Evolutionary conservation across 2,329 filamentous ascomycete species (phyloP), one percentile per base, ranked within the genome.

Genomic region (Penicillium griseofulvum): DNA sequence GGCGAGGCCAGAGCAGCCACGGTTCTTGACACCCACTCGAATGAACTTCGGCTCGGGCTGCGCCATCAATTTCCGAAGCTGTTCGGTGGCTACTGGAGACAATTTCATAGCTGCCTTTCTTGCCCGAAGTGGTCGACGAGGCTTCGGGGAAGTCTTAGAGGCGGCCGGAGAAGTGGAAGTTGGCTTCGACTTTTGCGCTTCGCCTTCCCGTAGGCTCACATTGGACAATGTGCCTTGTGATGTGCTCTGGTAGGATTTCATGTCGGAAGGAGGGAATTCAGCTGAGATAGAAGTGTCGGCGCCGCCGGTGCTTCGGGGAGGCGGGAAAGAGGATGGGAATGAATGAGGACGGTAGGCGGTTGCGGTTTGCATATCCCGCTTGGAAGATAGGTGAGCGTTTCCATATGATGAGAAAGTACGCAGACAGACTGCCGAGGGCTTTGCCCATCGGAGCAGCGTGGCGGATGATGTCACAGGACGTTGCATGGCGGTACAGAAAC

Each of bases 91-190:
- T 1, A 86, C 78, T 0, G 89, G 83, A 0, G 92, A 92, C 24
- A 99, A 81, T 63, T 85, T 90, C 80, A 99, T 93, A 2, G 93
- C 91, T 0, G 94, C 92, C 78, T 97, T 97, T 54, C 92, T 86
- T 12, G 93, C 83, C 36, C 87, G 83, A 31, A 96, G 80, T 70
- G 87, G 91, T 62, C 82, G 81, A 65, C 83, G 83, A 17, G 85
- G 82, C 65, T 85, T 81, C 17, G 80, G 70, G 12, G 78, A 61
- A 41, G 75, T 66, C 49, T 79, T 76, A 4, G 75, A 55, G 33
- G 76, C 55, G 31, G 71, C 46, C 44, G 66, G 57, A 47, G 73
- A 59, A 26, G 74, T 53, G 26, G 75, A 63, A 17, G 68, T 70
- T 11, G 83, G 76, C 66, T 84, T 85, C 33, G 84, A 76, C 68